Conservation (phyloP, 1,139 yeast genomes). For the Saccharomyces hybrid region DNA sequence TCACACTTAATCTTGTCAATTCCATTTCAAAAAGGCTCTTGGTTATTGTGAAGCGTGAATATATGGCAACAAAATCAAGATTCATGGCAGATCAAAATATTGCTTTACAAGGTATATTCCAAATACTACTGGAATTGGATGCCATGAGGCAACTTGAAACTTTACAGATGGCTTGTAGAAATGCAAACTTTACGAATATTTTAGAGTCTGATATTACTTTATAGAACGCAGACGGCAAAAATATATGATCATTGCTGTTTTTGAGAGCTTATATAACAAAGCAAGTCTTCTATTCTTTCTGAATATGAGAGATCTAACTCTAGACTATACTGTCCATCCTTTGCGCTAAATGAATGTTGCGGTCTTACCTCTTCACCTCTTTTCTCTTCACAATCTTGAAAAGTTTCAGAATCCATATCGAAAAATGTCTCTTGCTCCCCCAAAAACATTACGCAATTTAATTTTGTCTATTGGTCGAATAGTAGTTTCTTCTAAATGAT, state of each 20-base stretch:
- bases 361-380: neutral
- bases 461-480: neutral
- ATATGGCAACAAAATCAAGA: neutral
- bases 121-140: conserved; percentile 14
- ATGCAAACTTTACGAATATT: neutral
- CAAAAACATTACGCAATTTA: neutral
- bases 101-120: conserved; percentile 16
- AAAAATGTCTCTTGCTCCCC: neutral
- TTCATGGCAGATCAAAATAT: conserved; percentile 8
- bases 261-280: neutral
- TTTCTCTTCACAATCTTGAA: neutral
- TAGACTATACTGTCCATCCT: neutral
- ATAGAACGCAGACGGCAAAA: neutral
- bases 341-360: neutral
- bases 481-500: neutral
- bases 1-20: conserved; percentile 9
- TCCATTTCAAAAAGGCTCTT: conserved; percentile 15
- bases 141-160: conserved; percentile 6
- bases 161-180: conserved; percentile 3
- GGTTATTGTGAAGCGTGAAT: conserved; percentile 9
- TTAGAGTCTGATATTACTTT: neutral
- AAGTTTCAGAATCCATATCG: neutral
- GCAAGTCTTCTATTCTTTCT: neutral
- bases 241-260: neutral
- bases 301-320: neutral